A percentile compares a stretch with the other conserved stretches of the same genome.
Conservation (phyloP, 1,284 basidiomycete species). For the Cryptococcus maquisensis region DNA sequence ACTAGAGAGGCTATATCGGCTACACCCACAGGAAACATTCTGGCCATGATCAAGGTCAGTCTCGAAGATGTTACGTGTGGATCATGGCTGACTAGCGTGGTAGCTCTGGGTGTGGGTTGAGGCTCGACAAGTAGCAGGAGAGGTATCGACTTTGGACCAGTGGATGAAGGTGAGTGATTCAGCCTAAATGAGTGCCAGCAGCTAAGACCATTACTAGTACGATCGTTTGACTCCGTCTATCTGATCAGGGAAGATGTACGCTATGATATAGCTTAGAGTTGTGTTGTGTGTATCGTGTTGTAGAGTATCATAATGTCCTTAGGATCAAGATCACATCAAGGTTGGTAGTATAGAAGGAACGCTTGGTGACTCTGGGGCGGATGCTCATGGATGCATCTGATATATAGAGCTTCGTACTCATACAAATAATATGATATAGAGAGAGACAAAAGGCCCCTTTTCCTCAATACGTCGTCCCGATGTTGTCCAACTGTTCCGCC, state of each 20-base stretch:
- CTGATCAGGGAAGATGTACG: background rate
- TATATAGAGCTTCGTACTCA: too few species aligned
- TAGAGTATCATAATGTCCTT: background rate
- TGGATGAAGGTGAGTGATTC: constrained; percentile 43
- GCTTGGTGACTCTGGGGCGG: too few species aligned
- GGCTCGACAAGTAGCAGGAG: constrained; percentile 75
- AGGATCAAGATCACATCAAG: background rate
- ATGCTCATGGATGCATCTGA: too few species aligned
- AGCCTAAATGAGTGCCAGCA: background rate
- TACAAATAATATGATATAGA: too few species aligned
- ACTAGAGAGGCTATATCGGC: constrained; percentile 65
- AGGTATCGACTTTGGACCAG: constrained; percentile 67
- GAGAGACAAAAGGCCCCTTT: too few species aligned
- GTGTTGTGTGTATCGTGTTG: background rate
- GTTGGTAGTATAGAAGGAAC: too few species aligned
- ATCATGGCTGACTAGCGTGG: background rate
- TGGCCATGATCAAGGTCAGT: constrained; percentile 75
- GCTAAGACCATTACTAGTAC: constrained; percentile 16
- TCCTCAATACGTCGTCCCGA: background rate
- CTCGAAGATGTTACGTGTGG: background rate
- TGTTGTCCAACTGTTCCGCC: background rate
- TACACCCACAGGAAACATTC: constrained; percentile 65
- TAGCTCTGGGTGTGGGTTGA: constrained; percentile 89
- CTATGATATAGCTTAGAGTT: background rate
- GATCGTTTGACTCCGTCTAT: constrained; percentile 33